These are phyloP conservation scores for Cynanchum wilfordii DNA, from an alignment of 257 asterid genomes.

Conservation along the genomic window DNA sequence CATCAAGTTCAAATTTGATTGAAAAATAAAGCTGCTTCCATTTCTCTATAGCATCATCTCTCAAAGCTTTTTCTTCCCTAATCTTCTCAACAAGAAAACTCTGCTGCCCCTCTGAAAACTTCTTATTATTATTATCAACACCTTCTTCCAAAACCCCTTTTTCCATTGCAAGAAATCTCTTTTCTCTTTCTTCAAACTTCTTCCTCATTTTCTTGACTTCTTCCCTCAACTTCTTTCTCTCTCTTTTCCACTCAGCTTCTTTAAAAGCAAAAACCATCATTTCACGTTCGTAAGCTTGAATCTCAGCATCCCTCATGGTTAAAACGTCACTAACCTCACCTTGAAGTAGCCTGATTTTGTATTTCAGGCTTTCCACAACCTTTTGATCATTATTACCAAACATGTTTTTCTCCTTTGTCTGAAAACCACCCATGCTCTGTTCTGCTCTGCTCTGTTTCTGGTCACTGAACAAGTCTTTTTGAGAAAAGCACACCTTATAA, in stretches of 20 bases:
- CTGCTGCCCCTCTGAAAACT: conserved; percentile 12
- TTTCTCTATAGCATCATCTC: conserved; percentile 66
- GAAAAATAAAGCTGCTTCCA: conserved; percentile 89
- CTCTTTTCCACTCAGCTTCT: conserved; percentile 69
- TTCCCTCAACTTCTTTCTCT: conserved; percentile 48
- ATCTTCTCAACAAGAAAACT: conserved; percentile 20
- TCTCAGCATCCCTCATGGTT: conserved; percentile 62
- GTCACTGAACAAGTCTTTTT: too few relatives aligned
- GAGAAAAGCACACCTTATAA: not conserved
- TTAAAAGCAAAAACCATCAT: conserved; percentile 56
- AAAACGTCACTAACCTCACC: conserved; percentile 54
- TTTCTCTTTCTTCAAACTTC: conserved; percentile 30
- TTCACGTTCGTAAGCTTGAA: conserved; percentile 49
- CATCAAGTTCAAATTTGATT: conserved; percentile 77
- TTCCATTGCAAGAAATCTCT: conserved; percentile 19
- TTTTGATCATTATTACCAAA: conserved; percentile 21
- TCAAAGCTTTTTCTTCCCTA: conserved; percentile 26
- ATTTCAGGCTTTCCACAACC: conserved; percentile 48
- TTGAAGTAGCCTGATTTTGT: conserved; percentile 47
- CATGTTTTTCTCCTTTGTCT: conserved; percentile 31
- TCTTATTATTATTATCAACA: not conserved
- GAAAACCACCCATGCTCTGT: conserved; percentile 51
- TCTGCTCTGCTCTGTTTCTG: not conserved
- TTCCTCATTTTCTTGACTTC: conserved; percentile 42
- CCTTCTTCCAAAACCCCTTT: conserved; percentile 2